Base-by-base conservation (phyloP, 495 filamentous ascomycete genomes). In the Hypoxylon subgilvum region DNA sequence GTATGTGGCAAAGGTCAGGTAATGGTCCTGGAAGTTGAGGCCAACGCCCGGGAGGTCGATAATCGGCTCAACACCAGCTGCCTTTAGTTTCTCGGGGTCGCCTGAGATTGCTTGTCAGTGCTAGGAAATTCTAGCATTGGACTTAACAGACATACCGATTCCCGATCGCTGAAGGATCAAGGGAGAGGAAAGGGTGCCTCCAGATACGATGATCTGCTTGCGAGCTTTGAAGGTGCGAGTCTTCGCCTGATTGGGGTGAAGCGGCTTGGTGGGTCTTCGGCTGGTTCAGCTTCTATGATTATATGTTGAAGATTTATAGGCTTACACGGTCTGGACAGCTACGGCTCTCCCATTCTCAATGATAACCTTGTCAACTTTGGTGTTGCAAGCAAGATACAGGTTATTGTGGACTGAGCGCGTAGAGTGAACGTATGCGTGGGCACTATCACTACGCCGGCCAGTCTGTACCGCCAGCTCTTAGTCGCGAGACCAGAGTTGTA, bases 21-120 rank as follows among this genome's bases (percentile, higher is more conserved):
- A 91, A 60, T 93, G 89, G 70, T 92, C 88, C 68, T 92, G 89
- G 81, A 91, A 92, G 72, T 92, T 92, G 23, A 86, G 78, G 50
- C 88, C 89, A 43, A 93, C 88, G 30, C 89, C 89, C 0, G 89
- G 89, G n/a, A 92, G 83, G 61, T 93, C 81, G 51, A 91, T 82
- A 12, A 89, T 73, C 13, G 87, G 87, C 74, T 86, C 75, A 49
- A 92, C 85, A 7, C 89, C 88, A 21, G 79, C 87, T 28, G 77
- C 77, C 50, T 81, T 83, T 16, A 93, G 80, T 72, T 89, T 91
- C 69, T 86, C 79, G n/a, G 88, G 82, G 70, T 91, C 84, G 48
- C 67, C 67, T 69, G n/a, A 0, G 21, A n/a, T n/a, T n/a, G 28
- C 2, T 9, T 13, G 42, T 69, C 72, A 69, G 42, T 41, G 18